Conservation (phyloP, 305 asterid genomes). For the Stenogyne calaminthoides region DNA sequence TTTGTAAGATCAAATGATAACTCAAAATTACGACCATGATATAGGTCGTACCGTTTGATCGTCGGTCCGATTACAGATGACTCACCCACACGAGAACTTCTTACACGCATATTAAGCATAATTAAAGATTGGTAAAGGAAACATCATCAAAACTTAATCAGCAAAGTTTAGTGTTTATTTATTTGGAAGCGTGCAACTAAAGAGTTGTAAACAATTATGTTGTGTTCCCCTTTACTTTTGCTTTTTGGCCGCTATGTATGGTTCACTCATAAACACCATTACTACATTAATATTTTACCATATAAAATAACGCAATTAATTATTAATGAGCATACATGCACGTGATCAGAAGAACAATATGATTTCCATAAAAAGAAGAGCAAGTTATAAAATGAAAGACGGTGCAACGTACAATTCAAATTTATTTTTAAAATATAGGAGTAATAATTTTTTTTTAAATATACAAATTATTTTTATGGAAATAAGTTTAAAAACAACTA, state of each 20-base stretch:
- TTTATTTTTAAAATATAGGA: no score
- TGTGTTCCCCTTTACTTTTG: not conserved
- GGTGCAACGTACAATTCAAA: no score
- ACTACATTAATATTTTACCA: not conserved
- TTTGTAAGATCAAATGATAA: no score
- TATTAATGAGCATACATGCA: slow-evolving; percentile 24
- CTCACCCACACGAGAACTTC: no score
- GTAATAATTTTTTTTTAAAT: no score
- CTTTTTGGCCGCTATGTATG: slow-evolving; percentile 32
- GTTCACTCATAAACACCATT: slow-evolving; percentile 26
- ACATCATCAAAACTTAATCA: slow-evolving; percentile 12
- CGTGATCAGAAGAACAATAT: slow-evolving; percentile 19
- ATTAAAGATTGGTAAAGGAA: not conserved
- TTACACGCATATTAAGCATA: no score
- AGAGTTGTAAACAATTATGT: slow-evolving; percentile 26
- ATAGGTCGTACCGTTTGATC: no score
- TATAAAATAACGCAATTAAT: not conserved
- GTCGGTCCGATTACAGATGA: no score
- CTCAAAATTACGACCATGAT: no score
- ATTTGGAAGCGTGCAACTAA: slow-evolving; percentile 34
- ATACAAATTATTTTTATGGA: no score
- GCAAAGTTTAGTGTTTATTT: slow-evolving; percentile 15
- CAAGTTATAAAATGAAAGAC: not conserved
- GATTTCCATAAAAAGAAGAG: slow-evolving; percentile 24
- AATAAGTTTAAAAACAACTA: no score